Evolutionary conservation across 1,284 basidiomycete genomes (phyloP).

Genomic region (Trametes sp.): DNA sequence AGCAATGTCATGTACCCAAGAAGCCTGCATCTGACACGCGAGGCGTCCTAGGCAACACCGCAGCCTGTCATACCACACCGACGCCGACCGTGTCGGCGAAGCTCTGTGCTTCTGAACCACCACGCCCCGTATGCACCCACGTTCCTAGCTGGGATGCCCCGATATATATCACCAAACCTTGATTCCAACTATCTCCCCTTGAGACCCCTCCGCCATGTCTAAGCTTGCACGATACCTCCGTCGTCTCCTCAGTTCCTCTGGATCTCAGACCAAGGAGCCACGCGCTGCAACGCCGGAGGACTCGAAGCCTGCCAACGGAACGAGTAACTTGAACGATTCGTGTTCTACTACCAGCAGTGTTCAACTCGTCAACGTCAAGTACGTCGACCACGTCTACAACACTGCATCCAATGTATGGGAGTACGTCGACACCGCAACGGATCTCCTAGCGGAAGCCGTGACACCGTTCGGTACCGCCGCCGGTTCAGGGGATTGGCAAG

Average conservation of each 20-base stretch:
- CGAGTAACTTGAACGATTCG: too few relatives aligned
- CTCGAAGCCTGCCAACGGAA: neutral
- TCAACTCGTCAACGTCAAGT: neutral
- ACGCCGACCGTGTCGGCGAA: neutral
- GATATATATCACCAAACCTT: neutral
- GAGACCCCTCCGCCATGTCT: neutral
- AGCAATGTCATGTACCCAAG: too few relatives aligned
- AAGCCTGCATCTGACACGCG: too few relatives aligned
- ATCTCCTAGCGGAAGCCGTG: neutral
- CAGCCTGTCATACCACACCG: neutral
- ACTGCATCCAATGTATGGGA: neutral
- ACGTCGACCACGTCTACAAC: neutral
- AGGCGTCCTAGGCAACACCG: neutral
- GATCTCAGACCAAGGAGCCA: neutral
- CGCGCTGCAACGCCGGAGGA: too few relatives aligned
- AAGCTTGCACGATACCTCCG: neutral
- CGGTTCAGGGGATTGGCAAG: neutral
- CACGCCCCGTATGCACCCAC: neutral
- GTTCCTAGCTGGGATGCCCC: neutral
- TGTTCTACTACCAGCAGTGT: too few relatives aligned
- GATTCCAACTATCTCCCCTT: too few relatives aligned
- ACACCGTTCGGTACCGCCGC: neutral
- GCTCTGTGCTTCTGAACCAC: neutral
- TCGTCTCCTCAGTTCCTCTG: neutral
- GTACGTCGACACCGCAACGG: neutral